phyloP scores from a whole-genome alignment of 345 rosid species.

The Salix brachista region DNA sequence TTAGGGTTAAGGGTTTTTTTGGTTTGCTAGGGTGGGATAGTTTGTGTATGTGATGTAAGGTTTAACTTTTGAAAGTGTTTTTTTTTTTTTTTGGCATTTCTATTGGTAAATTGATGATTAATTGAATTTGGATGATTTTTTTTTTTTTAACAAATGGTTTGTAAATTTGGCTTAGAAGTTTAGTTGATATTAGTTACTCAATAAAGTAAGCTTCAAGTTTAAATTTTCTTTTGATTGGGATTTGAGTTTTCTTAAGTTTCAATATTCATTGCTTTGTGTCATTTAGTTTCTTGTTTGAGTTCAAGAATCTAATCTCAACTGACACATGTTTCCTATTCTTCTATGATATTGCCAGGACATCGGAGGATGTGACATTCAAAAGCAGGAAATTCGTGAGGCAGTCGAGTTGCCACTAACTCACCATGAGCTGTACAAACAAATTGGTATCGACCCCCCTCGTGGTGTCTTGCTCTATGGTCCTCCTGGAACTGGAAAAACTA shows the following conservation, averaged over 20 bases:
- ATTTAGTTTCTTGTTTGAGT: neutral
- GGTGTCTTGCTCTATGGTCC: conserved; percentile 97
- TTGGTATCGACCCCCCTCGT: conserved; percentile 97
- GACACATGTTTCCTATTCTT: neutral
- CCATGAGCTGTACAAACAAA: conserved; percentile 89
- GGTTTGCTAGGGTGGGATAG: neutral
- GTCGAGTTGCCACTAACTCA: conserved; percentile 96
- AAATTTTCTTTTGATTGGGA: neutral
- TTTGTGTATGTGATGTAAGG: neutral
- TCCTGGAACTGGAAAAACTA: conserved; percentile 97
- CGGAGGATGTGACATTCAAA: conserved; percentile 98
- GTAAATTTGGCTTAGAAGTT: neutral
- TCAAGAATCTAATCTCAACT: neutral
- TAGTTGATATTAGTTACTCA: neutral
- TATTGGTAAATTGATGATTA: too few species aligned
- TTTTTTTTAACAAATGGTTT: too few species aligned
- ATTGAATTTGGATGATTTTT: neutral
- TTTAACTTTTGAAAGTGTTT: neutral
- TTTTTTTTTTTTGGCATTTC: neutral
- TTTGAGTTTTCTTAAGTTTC: neutral
- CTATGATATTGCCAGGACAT: conserved; percentile 52
- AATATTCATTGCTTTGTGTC: neutral
- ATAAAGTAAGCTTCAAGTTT: neutral
- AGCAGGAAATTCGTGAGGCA: conserved; percentile 99
- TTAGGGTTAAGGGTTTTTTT: neutral